Base-by-base conservation (phyloP, 352 stramenopile genomes). In the Phytophthora megakarya region DNA sequence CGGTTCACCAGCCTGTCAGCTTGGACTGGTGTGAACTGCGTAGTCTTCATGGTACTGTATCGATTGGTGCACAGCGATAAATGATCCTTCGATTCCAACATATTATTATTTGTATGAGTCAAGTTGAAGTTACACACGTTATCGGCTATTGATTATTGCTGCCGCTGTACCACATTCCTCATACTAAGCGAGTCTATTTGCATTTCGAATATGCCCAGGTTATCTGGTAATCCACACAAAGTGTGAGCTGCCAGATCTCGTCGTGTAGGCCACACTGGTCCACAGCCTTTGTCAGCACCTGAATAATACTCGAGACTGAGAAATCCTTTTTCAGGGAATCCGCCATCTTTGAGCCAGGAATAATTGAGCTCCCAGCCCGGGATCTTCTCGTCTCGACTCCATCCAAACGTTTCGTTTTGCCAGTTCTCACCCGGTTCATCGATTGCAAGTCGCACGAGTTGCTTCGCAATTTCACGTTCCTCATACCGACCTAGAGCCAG, bases 351-450 rank as follows among this genome's bases (percentile, higher is more conserved):
- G 39, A 91, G 73, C 85, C 85, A 93, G 48, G 80, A 89, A 45
- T 86, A 66, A 39, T 92, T 92, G 54, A 93, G 81, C 54, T 92
- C 80, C 85, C 85, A 93, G 18, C 85, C 85, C 0, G 85, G 85
- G 22, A 93, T 87, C 30, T 82, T 75, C 64, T 93, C 83, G n/a
- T 86, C 80, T 22, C 82, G 79, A 28, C 75, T 88, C 85, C 82
- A 92, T 12, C 82, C 82, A 60, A 92, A 93, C 9, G 74, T 91
- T 55, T 92, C 81, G 11, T 69, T 65, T 58, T 89, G 81, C 85
- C 85, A 93, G 62, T 93, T 93, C 61, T 93, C 82, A 5, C 85
- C 85, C 0, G 85, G 85, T 43, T 93, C 85, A 22, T 89, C 81
- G n/a, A 93, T 89, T 13, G 85, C 85, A 4, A 93, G 76, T 13